Base-by-base conservation (phyloP, 2,329 filamentous ascomycete species). In the Aspergillus pseudoterreus region DNA sequence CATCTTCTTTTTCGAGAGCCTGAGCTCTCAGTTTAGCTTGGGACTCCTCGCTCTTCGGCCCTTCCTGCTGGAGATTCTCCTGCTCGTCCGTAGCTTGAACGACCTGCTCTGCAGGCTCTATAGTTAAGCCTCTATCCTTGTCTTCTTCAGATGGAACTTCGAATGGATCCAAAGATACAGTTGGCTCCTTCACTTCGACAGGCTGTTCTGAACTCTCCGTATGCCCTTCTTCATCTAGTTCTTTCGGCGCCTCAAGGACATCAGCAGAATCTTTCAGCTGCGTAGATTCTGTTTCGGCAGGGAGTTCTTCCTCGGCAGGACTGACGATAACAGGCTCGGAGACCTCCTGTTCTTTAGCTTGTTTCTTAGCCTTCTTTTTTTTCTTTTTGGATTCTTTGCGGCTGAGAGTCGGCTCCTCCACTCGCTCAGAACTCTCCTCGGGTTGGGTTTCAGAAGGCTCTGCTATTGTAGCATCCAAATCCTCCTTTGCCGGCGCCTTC, bases 1-100 rank as follows among this genome's bases (percentile, higher is more conserved):
- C 54, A 4, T 61, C 54, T 2, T 59, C 45, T 17, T 49, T 41
- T 14, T 56, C 51, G 24, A 50, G 44, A 17, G 24, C 46, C 46
- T 50, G 48, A 42, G 33, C 32, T 17, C 21, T 51, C 30, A 50
- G 35, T 9, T 19, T 51, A 24, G 47, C 41, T 43, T 56, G 38
- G 9, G 46, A 33, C 24, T 56, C 54, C n/a, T 45, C 44, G 24
- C 41, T 24, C 35, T 48, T 41, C 12, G 19, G 21, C 32, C 36
- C 49, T 21, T 27, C 42, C 15, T 12, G 27, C 9, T 35, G 41
- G n/a, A 41, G 43, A n/a, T 35, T 22, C 15, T 41, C 41, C 12
- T 17, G 32, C 10, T 39, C 39, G 11, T 21, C 15, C n/a, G 39
- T 35, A 19, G 22, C 27, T 9, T 30, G 27, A 30, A 11, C 3